phyloP scores from a whole-genome alignment of 768 basidiomycete species.

The Russula foetens region DNA sequence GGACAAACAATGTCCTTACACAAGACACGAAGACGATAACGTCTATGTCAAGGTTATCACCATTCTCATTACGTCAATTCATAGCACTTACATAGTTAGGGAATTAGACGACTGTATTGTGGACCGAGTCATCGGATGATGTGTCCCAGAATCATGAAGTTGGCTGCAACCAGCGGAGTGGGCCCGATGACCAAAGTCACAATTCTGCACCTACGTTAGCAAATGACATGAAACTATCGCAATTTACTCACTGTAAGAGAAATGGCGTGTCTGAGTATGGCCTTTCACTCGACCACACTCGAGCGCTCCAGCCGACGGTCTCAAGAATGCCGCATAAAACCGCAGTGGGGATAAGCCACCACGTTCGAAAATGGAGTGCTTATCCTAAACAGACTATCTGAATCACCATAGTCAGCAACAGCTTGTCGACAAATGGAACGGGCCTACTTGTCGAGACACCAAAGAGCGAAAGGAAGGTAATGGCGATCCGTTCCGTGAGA shows the following conservation, averaged over 20 bases:
- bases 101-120: slow-evolving; percentile 16
- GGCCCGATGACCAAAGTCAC: slow-evolving; percentile 12
- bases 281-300: slow-evolving; percentile 15
- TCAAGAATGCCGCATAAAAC: slow-evolving; percentile 13
- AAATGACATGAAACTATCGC: background rate
- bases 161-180: slow-evolving; percentile 17
- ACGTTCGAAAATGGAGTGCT: slow-evolving; percentile 27
- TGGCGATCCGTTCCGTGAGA: slow-evolving; percentile 31
- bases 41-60: slow-evolving; percentile 3
- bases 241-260: slow-evolving; percentile 14
- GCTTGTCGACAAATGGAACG: background rate
- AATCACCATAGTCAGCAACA: background rate
- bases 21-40: slow-evolving; percentile 10
- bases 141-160: slow-evolving; percentile 17
- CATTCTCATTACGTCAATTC: too few species aligned
- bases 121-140: slow-evolving; percentile 13
- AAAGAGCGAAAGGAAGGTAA: slow-evolving; percentile 31
- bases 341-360: slow-evolving; percentile 18
- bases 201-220: background rate
- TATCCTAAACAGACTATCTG: background rate
- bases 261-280: slow-evolving; percentile 1
- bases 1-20: background rate
- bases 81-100: slow-evolving; percentile 11
- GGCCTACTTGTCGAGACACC: slow-evolving; percentile 25
- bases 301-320: slow-evolving; percentile 9